phyloP scores from a whole-genome alignment of 1,284 basidiomycete genomes.

The Apiotrichum sp. region DNA sequence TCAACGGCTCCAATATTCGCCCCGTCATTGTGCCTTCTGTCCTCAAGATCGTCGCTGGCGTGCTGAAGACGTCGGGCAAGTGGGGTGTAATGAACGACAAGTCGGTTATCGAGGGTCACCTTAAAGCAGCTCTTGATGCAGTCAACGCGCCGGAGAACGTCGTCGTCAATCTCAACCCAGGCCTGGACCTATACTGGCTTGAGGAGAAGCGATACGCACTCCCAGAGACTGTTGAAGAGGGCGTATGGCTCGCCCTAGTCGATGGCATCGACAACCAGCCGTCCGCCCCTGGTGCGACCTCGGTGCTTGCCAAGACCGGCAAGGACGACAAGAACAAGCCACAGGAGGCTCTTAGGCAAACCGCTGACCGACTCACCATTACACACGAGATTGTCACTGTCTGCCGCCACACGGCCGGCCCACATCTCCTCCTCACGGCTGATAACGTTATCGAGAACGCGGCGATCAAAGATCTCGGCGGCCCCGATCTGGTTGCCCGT shows the following conservation, averaged over 20 bases:
- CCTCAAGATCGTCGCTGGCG: slow-evolving; percentile 14
- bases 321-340: slow-evolving; percentile 4
- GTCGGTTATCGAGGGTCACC: slow-evolving; percentile 10
- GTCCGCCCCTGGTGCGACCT: slow-evolving; percentile 1
- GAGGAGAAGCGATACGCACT: slow-evolving; percentile 16
- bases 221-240: slow-evolving; percentile 13
- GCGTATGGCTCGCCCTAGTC: slow-evolving; percentile 17
- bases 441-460: slow-evolving; percentile 10
- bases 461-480: slow-evolving; percentile 15
- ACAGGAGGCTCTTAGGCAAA: slow-evolving; percentile 10
- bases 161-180: slow-evolving; percentile 14
- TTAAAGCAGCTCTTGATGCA: slow-evolving; percentile 9
- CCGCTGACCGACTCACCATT: slow-evolving; percentile 15
- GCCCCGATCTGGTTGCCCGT: slow-evolving; percentile 8
- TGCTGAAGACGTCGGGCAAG: slow-evolving; percentile 8
- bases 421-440: slow-evolving; percentile 12
- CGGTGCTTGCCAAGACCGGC: slow-evolving; percentile 2
- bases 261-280: slow-evolving; percentile 16
- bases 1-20: slow-evolving; percentile 9
- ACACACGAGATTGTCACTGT: slow-evolving; percentile 14
- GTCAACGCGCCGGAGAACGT: slow-evolving; percentile 7
- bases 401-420: slow-evolving; percentile 12
- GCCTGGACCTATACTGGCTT: slow-evolving; percentile 13
- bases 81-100: slow-evolving; percentile 11
- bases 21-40: slow-evolving; percentile 17